Evolutionary conservation across 495 filamentous ascomycete species (phyloP), one percentile per base, ranked within the genome.

Genomic region (Tuber calosporum): DNA sequence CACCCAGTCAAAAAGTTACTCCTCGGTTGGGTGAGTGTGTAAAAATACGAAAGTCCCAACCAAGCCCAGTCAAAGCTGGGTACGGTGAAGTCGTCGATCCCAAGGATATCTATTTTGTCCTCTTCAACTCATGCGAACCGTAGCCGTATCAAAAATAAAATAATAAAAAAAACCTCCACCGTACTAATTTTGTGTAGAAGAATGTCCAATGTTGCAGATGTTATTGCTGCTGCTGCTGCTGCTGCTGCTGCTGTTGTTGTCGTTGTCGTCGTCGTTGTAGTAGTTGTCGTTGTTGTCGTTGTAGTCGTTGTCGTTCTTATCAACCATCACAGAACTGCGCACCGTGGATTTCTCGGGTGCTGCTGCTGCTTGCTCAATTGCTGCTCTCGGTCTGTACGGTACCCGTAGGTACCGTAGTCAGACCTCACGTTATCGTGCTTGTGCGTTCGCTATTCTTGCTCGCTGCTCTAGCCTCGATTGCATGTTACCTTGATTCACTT

Each of bases 381-480:
- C 48, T 58, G 48, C 48, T 30, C 53, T 62, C 26, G 53, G 53
- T 19, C 17, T 62, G 53, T 30, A 62, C 53, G 17, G 53, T 45
- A 20, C 40, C 40, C 11, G 40, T 42, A 20, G 43, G 43, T 53
- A 53, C 42, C 0, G 42, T 43, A 62, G 53, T 62, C 26, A 62
- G 53, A 62, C 53, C 53, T 62, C 26, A 34, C 53, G 53, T 62
- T 62, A 62, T 34, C 53, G 53, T 62, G 26, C 53, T 62, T 62
- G 53, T 62, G 53, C 53, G n/a, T 62, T 62, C 53, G 48, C 48
- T 30, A 58, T 58, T 58, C 48, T 58, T 30, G n/a, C 48, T 58
- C 48, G 53, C 53, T 34, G 53, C 53, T 62, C 30, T 62, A 62
- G 53, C 53, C 53, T 62, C 48, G 9, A 58, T 58, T 30, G n/a